Base-by-base conservation (phyloP, 208 protist genomes). In the Leishmania martiniquensis region DNA sequence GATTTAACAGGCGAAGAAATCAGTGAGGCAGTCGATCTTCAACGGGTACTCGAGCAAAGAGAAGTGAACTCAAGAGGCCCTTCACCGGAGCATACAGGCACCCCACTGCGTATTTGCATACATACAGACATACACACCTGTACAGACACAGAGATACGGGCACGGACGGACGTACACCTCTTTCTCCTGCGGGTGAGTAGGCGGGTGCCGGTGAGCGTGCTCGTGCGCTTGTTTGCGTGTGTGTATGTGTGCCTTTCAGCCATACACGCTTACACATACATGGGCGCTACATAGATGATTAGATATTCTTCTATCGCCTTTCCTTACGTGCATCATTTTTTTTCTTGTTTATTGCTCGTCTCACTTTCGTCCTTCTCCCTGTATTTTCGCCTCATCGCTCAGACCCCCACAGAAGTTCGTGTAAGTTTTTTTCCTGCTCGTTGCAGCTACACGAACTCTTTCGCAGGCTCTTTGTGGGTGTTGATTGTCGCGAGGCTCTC, bases 181-280 rank as follows among this genome's bases (percentile, higher is more conserved):
- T 57, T 77, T 71, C 45, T n/a, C n/a, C n/a, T n/a, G n/a, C n/a
- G 47, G 15, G 47, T 51, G 47, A 62, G n/a, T 13, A 37, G 55
- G 60, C 4, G 60, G 37, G 17, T 17, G 17, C 12, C 52, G 9
- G 22, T 57, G 52, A 29, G 22, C 47, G 13, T 51, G 47, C 47
- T 5, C n/a, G n/a, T n/a, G n/a, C n/a, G n/a, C n/a, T n/a, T n/a
- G n/a, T n/a, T 32, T 55, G 37, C n/a, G 63, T 67, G 59, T 52
- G 29, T 60, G 17, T 70, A 5, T 42, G 47, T 4, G 42, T 20
- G 29, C 9, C 25, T 49, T 5, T 32, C 34, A 32, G 4, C 17
- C 60, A 39, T n/a, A 67, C 60, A 67, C 60, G 17, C 60, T 49
- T 22, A 65, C 60, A 68, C 39, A 51, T 42, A 70, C 10, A 59